Conservation (phyloP, 2,329 filamentous ascomycete species). For the Grosmannia serpens region DNA sequence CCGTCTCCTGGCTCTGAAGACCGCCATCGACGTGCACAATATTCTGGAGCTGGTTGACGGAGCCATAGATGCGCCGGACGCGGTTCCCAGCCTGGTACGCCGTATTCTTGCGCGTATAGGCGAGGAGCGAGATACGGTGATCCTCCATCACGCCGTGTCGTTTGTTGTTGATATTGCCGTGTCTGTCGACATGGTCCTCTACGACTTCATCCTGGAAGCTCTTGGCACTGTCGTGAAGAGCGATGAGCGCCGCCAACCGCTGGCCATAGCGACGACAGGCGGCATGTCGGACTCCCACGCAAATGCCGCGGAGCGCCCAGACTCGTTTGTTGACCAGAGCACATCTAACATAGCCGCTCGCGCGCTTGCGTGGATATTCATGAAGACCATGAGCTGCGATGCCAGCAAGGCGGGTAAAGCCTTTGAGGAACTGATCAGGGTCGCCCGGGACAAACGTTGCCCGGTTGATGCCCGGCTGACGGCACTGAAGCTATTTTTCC, state of each 20-base stretch:
- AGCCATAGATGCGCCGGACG: conserved; percentile 37
- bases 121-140: conserved; percentile 49
- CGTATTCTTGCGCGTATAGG: conserved; percentile 49
- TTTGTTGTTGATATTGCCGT: conserved; percentile 55
- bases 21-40: conserved; percentile 47
- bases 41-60: conserved; percentile 43
- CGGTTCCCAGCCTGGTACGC: conserved; percentile 46
- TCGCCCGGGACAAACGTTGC: conserved; percentile 47
- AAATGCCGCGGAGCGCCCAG: conserved; percentile 17
- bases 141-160: conserved; percentile 53
- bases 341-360: conserved; percentile 59
- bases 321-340: conserved; percentile 30
- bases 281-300: conserved; percentile 15
- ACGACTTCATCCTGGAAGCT: conserved; percentile 44
- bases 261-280: neutral
- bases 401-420: conserved; percentile 51
- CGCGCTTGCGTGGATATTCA: conserved; percentile 65
- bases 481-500: conserved; percentile 68
- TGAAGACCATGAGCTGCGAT: conserved; percentile 57
- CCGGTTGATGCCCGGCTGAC: conserved; percentile 61
- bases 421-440: conserved; percentile 51
- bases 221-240: conserved; percentile 38
- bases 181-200: conserved; percentile 46
- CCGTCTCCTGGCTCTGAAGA: conserved; percentile 49
- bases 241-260: conserved; percentile 33